A percentile compares a stretch with the other conserved stretches of the same genome.
Conservation (phyloP, 169 alveolate species). For the Amoebophrya sp. region DNA sequence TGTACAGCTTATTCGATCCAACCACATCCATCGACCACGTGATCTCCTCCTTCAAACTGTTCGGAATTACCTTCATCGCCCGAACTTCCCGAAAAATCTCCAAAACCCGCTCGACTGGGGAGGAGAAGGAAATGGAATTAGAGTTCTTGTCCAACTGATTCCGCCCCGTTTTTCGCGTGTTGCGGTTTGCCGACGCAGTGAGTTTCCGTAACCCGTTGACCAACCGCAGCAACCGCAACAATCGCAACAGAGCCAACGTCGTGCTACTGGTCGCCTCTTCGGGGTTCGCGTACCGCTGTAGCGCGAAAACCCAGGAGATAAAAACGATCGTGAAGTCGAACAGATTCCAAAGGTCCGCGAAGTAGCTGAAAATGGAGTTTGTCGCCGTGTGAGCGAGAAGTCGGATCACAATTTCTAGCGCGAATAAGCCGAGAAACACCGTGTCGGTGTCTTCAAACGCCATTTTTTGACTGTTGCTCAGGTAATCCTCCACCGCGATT, state of each 20-base stretch:
- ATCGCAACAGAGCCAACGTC: not conserved
- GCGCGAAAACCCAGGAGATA: not conserved
- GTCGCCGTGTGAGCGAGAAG: not conserved
- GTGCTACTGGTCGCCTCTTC: not conserved
- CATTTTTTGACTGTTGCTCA: not conserved
- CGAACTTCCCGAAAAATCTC: not conserved
- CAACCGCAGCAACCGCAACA: not conserved
- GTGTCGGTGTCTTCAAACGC: not conserved
- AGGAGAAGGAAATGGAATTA: too few relatives aligned
- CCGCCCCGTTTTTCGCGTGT: not conserved
- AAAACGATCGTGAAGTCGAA: not conserved
- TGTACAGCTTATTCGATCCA: not conserved
- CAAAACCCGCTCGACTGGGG: not conserved
- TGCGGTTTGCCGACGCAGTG: not conserved
- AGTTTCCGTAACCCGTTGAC: not conserved
- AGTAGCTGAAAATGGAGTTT: not conserved
- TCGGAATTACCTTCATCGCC: not conserved
- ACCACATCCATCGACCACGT: not conserved
- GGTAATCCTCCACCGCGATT: not conserved
- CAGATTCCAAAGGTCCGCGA: not conserved
- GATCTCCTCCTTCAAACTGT: not conserved
- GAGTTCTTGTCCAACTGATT: too few relatives aligned
- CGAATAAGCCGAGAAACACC: not conserved
- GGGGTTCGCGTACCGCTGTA: conserved; percentile 2
- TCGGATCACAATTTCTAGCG: not conserved